phyloP scores from a whole-genome alignment of 2,329 filamentous ascomycete genomes.

The Orbilia brochopaga region DNA sequence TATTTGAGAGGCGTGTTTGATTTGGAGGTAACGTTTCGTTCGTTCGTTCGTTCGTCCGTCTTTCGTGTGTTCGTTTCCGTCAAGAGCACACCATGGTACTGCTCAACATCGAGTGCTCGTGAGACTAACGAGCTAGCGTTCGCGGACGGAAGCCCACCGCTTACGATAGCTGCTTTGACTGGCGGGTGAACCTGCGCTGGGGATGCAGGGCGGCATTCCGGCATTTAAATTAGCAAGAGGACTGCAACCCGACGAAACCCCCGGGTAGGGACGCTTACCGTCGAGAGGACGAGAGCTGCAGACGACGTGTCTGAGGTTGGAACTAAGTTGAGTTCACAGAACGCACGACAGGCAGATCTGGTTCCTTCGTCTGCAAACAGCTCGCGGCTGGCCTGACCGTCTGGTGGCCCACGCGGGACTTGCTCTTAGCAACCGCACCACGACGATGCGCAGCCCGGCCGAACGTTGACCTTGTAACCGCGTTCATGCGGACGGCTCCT shows the following conservation, averaged over 20 bases:
- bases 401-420: too few relatives aligned
- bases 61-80: constrained; percentile 14
- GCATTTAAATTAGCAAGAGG: constrained; percentile 9
- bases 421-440: too few relatives aligned
- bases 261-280: background rate
- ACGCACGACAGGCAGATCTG: background rate
- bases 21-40: constrained; percentile 9
- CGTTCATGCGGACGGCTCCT: too few relatives aligned
- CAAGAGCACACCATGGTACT: constrained; percentile 35
- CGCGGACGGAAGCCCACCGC: constrained; percentile 49
- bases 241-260: constrained; percentile 4
- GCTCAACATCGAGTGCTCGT: constrained; percentile 40
- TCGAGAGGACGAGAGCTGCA: background rate
- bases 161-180: constrained; percentile 49
- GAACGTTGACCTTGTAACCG: too few relatives aligned
- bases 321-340: background rate
- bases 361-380: background rate
- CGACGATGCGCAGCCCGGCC: too few relatives aligned
- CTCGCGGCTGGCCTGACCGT: too few relatives aligned
- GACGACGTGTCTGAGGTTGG: constrained; percentile 1
- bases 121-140: constrained; percentile 46
- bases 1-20: background rate
- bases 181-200: constrained; percentile 17
- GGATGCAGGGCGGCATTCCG: constrained; percentile 14
- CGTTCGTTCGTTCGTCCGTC: background rate